Evolutionary conservation across 345 rosid species (phyloP).

Genomic region (Diplotaxis tenuifolia): DNA sequence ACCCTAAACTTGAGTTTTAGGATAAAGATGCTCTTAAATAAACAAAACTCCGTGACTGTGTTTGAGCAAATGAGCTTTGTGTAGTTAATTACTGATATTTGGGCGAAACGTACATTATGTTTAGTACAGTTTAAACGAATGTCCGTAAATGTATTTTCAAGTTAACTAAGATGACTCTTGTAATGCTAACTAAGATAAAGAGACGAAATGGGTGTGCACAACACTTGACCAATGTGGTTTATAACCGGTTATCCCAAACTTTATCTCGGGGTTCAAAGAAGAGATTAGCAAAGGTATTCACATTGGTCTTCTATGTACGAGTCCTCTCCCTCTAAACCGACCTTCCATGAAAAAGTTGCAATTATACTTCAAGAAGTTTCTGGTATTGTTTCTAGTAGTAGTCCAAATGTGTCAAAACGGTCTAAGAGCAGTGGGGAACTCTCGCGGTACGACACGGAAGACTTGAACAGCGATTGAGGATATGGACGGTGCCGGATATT

Average conservation of each 20-base stretch:
- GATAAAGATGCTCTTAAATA: too few relatives aligned
- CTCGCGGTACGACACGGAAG: slow-evolving; percentile 62
- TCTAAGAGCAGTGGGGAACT: slow-evolving; percentile 51
- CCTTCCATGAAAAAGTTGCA: slow-evolving; percentile 83
- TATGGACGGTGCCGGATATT: not conserved
- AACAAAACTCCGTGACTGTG: not conserved
- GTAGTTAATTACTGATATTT: not conserved
- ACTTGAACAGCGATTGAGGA: slow-evolving; percentile 35
- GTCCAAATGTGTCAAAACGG: slow-evolving; percentile 30
- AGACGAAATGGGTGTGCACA: slow-evolving; percentile 69
- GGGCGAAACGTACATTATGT: not conserved
- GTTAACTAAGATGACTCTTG: slow-evolving; percentile 27
- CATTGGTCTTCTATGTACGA: slow-evolving; percentile 68
- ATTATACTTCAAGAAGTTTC: slow-evolving; percentile 68
- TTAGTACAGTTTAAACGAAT: slow-evolving; percentile 27
- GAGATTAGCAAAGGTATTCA: slow-evolving; percentile 60
- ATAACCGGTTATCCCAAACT: slow-evolving; percentile 54
- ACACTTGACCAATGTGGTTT: slow-evolving; percentile 50
- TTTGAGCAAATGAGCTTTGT: not conserved
- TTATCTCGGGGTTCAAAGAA: slow-evolving; percentile 43
- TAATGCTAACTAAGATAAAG: slow-evolving; percentile 68
- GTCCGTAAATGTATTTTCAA: not conserved
- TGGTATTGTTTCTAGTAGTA: slow-evolving; percentile 25
- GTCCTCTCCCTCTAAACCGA: slow-evolving; percentile 67
- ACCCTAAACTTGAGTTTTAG: too few relatives aligned